A percentile compares a stretch with the other conserved stretches of the same genome.
phyloP scores from a whole-genome alignment of 257 asterid genomes.

The Schizonepeta tenuifolia region DNA sequence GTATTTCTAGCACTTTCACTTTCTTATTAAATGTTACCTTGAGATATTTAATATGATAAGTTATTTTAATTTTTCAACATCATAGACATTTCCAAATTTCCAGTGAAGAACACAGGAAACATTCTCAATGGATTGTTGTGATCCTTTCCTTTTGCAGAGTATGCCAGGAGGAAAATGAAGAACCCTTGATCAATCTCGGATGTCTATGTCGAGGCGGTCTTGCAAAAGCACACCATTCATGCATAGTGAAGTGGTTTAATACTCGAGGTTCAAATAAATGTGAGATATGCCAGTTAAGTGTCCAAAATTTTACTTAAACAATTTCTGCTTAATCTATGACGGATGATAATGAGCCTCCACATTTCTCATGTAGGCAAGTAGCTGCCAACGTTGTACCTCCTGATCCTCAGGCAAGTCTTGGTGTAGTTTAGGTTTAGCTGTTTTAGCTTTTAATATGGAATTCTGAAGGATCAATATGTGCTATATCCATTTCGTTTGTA shows the following conservation, averaged over 20 bases:
- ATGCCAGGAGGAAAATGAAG: conserved; percentile 79
- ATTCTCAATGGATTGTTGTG: conserved; percentile 23
- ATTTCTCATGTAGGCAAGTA: conserved; percentile 59
- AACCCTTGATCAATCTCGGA: conserved; percentile 73
- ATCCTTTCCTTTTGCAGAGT: conserved; percentile 49
- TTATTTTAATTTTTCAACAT: not conserved
- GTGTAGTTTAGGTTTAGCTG: conserved; percentile 21
- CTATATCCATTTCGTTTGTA: conserved; percentile 8
- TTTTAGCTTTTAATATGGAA: conserved; percentile 24
- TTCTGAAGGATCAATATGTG: conserved; percentile 10
- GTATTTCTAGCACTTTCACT: not conserved
- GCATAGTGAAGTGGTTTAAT: conserved; percentile 75
- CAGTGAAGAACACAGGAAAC: not conserved
- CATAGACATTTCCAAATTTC: not conserved
- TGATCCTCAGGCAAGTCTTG: conserved; percentile 58
- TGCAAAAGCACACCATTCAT: conserved; percentile 70
- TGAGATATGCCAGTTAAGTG: conserved; percentile 80
- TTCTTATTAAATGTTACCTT: not conserved
- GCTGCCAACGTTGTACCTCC: conserved; percentile 64
- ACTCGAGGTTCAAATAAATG: conserved; percentile 78
- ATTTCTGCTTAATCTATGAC: conserved; percentile 14
- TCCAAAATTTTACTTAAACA: conserved; percentile 15
- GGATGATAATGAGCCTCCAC: conserved; percentile 35
- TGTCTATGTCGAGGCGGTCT: conserved; percentile 81
- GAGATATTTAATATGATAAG: not conserved